These are phyloP conservation scores for Trichoderma sp. DNA, from an alignment of 2,329 filamentous ascomycete species.

Conservation along the genomic window DNA sequence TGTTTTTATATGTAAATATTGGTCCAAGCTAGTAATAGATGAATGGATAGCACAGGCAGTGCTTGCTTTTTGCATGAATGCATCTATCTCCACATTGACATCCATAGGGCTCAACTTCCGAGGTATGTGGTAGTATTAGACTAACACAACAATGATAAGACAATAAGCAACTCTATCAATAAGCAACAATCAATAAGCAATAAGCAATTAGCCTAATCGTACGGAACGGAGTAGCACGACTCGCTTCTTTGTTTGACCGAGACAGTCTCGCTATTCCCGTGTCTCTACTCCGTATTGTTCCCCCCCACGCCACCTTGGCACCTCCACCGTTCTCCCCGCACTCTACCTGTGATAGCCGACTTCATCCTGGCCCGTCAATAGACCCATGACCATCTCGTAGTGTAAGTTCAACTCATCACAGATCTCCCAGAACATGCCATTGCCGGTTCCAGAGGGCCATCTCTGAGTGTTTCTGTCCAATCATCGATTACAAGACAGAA, in stretches of 20 bases:
- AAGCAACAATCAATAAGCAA: no score
- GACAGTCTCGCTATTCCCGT: not conserved
- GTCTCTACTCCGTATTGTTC: not conserved
- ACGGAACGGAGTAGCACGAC: not conserved
- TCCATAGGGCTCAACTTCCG: not conserved
- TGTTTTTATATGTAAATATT: not conserved
- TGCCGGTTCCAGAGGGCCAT: not conserved
- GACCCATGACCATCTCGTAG: not conserved
- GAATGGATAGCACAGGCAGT: not conserved
- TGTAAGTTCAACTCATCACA: not conserved
- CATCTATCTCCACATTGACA: not conserved
- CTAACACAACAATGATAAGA: not conserved
- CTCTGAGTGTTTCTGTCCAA: not conserved
- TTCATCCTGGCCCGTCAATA: not conserved
- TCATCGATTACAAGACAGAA: not conserved
- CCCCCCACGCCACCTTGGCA: not conserved
- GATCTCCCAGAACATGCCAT: not conserved
- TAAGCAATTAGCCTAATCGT: not conserved
- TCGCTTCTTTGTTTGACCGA: not conserved
- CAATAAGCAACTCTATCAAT: not conserved
- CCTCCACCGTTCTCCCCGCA: constrained; percentile 1
- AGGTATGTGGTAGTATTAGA: not conserved
- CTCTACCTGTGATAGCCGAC: not conserved
- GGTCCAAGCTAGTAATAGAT: constrained; percentile 4
- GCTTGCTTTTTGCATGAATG: not conserved